Conservation (phyloP, 208 protist species). For the Leishmania guyanensis region DNA sequence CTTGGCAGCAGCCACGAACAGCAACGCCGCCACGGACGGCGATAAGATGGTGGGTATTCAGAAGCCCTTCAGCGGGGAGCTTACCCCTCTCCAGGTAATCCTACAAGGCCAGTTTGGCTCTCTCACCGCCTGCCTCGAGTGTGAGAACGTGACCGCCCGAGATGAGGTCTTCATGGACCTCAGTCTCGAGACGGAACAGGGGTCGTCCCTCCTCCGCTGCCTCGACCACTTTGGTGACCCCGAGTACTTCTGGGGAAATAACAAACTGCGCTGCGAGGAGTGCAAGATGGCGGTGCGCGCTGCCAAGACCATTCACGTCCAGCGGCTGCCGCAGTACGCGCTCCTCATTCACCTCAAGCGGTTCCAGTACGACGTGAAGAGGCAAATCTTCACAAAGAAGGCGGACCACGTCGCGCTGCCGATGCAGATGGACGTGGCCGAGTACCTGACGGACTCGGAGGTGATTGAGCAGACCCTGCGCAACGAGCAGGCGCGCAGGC, state of each 20-base stretch:
- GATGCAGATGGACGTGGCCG: slow-evolving; percentile 84
- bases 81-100: slow-evolving; percentile 74
- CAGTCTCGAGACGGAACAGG: slow-evolving; percentile 76
- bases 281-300: slow-evolving; percentile 70
- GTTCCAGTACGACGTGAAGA: slow-evolving; percentile 88
- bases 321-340: slow-evolving; percentile 84
- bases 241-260: slow-evolving; percentile 79
- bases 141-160: slow-evolving; percentile 53
- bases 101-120: slow-evolving; percentile 78
- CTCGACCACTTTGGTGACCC: slow-evolving; percentile 72
- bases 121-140: slow-evolving; percentile 78
- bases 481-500: slow-evolving; percentile 18
- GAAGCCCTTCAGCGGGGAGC: slow-evolving; percentile 15
- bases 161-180: slow-evolving; percentile 89
- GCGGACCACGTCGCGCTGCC: slow-evolving; percentile 88
- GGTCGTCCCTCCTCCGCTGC: slow-evolving; percentile 80
- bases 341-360: slow-evolving; percentile 92
- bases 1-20: not conserved
- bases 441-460: slow-evolving; percentile 60
- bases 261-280: slow-evolving; percentile 85
- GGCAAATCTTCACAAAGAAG: slow-evolving; percentile 71
- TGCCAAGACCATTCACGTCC: slow-evolving; percentile 82
- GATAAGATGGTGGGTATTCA: not conserved
- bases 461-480: slow-evolving; percentile 28
- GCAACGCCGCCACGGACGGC: not conserved